These are phyloP conservation scores for Stereocaulon alpinum DNA, from an alignment of 495 filamentous ascomycete genomes.

Conservation along the genomic window DNA sequence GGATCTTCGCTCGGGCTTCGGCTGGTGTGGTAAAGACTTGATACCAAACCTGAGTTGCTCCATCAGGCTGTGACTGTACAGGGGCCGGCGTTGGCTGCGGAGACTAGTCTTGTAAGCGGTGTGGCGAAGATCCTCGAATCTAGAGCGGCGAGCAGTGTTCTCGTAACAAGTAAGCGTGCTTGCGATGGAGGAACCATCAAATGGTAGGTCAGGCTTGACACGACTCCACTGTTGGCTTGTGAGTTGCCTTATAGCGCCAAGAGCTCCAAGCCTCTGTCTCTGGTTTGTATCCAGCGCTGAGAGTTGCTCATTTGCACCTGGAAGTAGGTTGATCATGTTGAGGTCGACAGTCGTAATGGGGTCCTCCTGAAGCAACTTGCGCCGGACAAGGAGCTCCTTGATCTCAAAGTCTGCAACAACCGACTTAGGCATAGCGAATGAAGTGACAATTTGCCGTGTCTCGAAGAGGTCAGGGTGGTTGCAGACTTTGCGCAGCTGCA, in stretches of 20 bases:
- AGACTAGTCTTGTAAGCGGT: conserved; percentile 72
- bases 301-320: conserved; percentile 53
- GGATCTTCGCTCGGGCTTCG: conserved; percentile 43
- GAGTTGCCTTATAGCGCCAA: conserved; percentile 22
- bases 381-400: conserved; percentile 62
- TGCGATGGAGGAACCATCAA: conserved; percentile 54
- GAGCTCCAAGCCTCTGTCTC: conserved; percentile 29
- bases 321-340: conserved; percentile 71
- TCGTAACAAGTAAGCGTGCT: conserved; percentile 65
- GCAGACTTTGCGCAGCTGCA: conserved; percentile 97
- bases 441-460: conserved; percentile 94
- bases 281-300: conserved; percentile 32
- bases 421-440: conserved; percentile 83
- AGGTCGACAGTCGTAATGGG: conserved; percentile 58
- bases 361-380: conserved; percentile 52
- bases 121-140: conserved; percentile 70
- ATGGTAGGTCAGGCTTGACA: conserved; percentile 41
- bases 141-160: conserved; percentile 55
- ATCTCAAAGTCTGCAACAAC: conserved; percentile 67
- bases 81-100: conserved; percentile 66
- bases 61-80: conserved; percentile 68
- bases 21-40: conserved; percentile 42
- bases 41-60: conserved; percentile 57
- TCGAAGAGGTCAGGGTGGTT: conserved; percentile 98
- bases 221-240: conserved; percentile 21